Evolutionary conservation across 2,329 filamentous ascomycete species (phyloP), one percentile per base, ranked within the genome.

Genomic region (Gnomoniopsis smithogilvyi): DNA sequence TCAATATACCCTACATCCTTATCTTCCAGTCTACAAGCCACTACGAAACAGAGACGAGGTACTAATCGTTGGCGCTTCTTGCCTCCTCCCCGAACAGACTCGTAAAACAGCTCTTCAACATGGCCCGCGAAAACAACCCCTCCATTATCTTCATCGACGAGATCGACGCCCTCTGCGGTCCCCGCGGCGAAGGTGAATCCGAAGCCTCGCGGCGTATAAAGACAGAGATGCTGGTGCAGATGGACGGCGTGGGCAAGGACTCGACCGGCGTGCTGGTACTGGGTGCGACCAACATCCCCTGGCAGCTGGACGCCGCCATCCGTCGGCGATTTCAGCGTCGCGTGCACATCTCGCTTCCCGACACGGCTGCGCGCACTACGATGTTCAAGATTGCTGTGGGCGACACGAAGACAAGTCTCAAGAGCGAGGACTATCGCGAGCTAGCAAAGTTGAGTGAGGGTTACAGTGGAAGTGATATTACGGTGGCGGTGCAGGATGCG

Each of bases 121-220:
- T 99, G 91, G 95, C 95, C 0, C 88, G 96, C 73, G 95, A 99
- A 73, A 98, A 97, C 75, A 96, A 95, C 68, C 95, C 95, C 1
- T 95, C 93, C 1, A 97, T 99, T 71, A 97, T 98, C 74, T 98
- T 98, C 77, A 97, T 98, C 70, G 94, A 98, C 73, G 94, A 98
- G 75, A 92, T 98, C 64, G 95, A 99, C 73, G 95, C 95, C 6
- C 87, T 99, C 1, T 98, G 95, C 71, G 95, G 95, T 0, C 93
- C 94, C 10, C 86, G 95, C 67, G 86, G 85, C 64, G 95, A 99
- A 81, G 95, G 95, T 72, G 96, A 99, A 78, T 97, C 93, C 1
- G 95, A 99, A 80, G 95, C 96, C 1, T 97, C 93, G 54, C 86
- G 95, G 62, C 90, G 95, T 72, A 99, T 99, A 81, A 99, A 99